Percentiles rank a stretch among this genome's conserved stretches.
These are phyloP conservation scores for Aspergillus floridensis DNA, from an alignment of 2,329 filamentous ascomycete species.

Conservation along the genomic window DNA sequence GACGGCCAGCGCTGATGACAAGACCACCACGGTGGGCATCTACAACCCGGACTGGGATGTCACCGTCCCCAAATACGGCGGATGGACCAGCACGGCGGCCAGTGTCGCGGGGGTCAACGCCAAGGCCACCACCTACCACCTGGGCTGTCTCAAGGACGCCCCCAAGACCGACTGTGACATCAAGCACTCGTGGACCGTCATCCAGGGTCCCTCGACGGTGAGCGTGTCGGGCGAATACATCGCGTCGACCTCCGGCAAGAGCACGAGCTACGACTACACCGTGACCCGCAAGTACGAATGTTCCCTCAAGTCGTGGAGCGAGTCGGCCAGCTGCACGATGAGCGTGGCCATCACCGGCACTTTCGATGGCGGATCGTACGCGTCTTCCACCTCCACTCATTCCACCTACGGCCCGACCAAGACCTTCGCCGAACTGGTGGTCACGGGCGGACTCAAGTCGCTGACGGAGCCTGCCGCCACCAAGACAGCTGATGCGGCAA, in stretches of 20 bases:
- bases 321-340: slow-evolving; percentile 21
- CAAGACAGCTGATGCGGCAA: slow-evolving; percentile 19
- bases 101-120: slow-evolving; percentile 23
- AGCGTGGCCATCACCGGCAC: slow-evolving; percentile 14
- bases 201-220: slow-evolving; percentile 23
- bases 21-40: slow-evolving; percentile 13
- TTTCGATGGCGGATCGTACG: neutral
- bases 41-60: slow-evolving; percentile 13
- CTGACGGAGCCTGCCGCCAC: slow-evolving; percentile 20
- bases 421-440: slow-evolving; percentile 14
- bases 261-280: slow-evolving; percentile 16
- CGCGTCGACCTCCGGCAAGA: slow-evolving; percentile 9
- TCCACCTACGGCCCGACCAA: neutral
- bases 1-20: neutral
- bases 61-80: slow-evolving; percentile 2
- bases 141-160: slow-evolving; percentile 21
- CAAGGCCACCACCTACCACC: slow-evolving; percentile 23
- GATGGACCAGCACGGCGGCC: slow-evolving; percentile 20
- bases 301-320: slow-evolving; percentile 14
- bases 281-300: slow-evolving; percentile 19
- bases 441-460: slow-evolving; percentile 21
- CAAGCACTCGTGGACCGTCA: slow-evolving; percentile 21
- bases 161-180: slow-evolving; percentile 24
- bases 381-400: neutral
- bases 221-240: slow-evolving; percentile 22